phyloP scores from a whole-genome alignment of 2,329 filamentous ascomycete genomes.

The Zasmidium angulare region DNA sequence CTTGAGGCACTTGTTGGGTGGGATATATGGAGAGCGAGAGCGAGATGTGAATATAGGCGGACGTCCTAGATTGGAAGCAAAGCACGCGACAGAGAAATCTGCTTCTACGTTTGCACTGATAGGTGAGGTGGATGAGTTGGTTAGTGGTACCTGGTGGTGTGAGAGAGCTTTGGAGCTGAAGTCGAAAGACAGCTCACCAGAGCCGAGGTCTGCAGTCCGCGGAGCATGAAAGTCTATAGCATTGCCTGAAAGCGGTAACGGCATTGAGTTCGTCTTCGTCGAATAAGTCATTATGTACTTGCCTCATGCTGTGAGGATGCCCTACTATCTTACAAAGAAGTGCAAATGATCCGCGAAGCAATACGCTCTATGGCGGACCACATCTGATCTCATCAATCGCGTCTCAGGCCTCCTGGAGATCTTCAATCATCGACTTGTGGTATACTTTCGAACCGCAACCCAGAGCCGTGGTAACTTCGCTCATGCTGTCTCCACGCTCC shows the following conservation, averaged over 20 bases:
- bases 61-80: too few relatives aligned
- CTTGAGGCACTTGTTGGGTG: too few relatives aligned
- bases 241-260: not conserved
- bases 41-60: too few relatives aligned
- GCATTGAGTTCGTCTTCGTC: not conserved
- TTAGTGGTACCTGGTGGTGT: too few relatives aligned
- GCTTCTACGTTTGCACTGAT: too few relatives aligned
- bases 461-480: not conserved
- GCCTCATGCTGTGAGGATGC: not conserved
- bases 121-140: too few relatives aligned
- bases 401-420: too few relatives aligned
- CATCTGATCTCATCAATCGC: too few relatives aligned
- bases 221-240: not conserved
- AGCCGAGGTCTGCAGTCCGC: not conserved
- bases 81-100: too few relatives aligned
- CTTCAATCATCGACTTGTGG: not conserved
- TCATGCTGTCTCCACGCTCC: conserved; percentile 34
- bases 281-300: not conserved
- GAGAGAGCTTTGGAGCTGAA: too few relatives aligned
- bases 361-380: not conserved
- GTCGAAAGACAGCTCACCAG: not conserved
- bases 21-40: too few relatives aligned
- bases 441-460: not conserved
- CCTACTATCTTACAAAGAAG: not conserved
- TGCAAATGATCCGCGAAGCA: not conserved